phyloP scores from a whole-genome alignment of 768 basidiomycete species.

The Calocera cornea region DNA sequence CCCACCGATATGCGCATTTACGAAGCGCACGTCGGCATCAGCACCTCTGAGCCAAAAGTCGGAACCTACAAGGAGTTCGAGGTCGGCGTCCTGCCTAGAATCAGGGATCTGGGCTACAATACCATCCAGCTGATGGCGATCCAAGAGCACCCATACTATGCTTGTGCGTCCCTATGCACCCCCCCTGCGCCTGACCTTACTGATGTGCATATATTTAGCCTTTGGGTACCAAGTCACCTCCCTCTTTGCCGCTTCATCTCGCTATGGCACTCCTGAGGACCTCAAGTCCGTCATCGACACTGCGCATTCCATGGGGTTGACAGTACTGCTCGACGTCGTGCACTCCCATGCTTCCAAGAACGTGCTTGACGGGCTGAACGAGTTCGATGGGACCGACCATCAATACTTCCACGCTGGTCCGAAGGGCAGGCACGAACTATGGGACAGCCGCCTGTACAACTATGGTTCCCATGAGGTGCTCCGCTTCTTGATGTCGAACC shows the following conservation, averaged over 20 bases:
- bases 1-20: constrained; percentile 68
- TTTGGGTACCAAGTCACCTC: constrained; percentile 97
- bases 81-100: constrained; percentile 64
- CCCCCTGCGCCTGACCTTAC: not conserved
- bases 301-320: constrained; percentile 84
- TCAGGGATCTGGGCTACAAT: constrained; percentile 88
- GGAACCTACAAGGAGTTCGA: constrained; percentile 97
- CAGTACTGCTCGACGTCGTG: constrained; percentile 89
- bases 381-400: constrained; percentile 95
- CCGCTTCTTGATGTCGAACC: constrained; percentile 86
- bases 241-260: constrained; percentile 92
- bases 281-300: constrained; percentile 90
- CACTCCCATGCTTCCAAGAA: constrained; percentile 99
- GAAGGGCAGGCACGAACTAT: constrained; percentile 85
- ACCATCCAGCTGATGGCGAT: constrained; percentile 96
- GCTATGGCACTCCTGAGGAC: constrained; percentile 93
- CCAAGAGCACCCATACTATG: constrained; percentile 97
- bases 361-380: constrained; percentile 84
- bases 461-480: constrained; percentile 90
- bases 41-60: constrained; percentile 71
- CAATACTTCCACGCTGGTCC: constrained; percentile 91
- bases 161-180: constrained; percentile 43
- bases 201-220: constrained; percentile 35
- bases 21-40: constrained; percentile 97
- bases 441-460: constrained; percentile 97